A percentile compares a stretch with the other conserved stretches of the same genome.
Evolutionary conservation across 495 filamentous ascomycete species (phyloP).

Genomic region (Hypoxylon fragiforme): DNA sequence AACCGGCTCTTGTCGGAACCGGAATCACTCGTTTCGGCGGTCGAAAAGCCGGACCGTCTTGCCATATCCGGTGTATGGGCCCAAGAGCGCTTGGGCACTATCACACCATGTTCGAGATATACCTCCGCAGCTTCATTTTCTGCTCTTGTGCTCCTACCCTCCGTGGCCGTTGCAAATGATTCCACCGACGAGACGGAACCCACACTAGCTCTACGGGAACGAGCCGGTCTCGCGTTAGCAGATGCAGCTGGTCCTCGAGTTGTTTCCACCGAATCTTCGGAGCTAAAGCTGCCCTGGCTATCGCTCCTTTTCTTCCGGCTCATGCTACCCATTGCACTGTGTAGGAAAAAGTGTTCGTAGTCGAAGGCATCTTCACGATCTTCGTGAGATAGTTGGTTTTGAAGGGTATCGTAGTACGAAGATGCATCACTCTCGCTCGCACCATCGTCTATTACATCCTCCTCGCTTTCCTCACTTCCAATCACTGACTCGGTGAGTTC

Average conservation of each 20-base stretch:
- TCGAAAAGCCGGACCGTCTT: slow-evolving; percentile 37
- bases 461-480: slow-evolving; percentile 22
- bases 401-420: slow-evolving; percentile 60
- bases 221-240: slow-evolving; percentile 33
- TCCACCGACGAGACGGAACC: slow-evolving; percentile 75
- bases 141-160: slow-evolving; percentile 52
- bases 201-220: slow-evolving; percentile 62
- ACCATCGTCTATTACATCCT: slow-evolving; percentile 35
- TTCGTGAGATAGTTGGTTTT: slow-evolving; percentile 69
- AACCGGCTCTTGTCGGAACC: slow-evolving; percentile 30
- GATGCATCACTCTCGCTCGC: slow-evolving; percentile 57
- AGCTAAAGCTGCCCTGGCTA: slow-evolving; percentile 62
- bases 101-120: slow-evolving; percentile 25
- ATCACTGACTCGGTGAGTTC: not conserved
- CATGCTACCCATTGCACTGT: slow-evolving; percentile 81
- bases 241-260: slow-evolving; percentile 56
- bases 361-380: slow-evolving; percentile 97
- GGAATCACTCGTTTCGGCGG: slow-evolving; percentile 41
- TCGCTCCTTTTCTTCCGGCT: slow-evolving; percentile 51
- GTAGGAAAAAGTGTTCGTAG: slow-evolving; percentile 93
- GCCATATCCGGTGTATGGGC: slow-evolving; percentile 38
- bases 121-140: slow-evolving; percentile 23
- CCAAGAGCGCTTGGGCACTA: slow-evolving; percentile 33
- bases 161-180: slow-evolving; percentile 82
- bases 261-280: slow-evolving; percentile 75